Conservation (phyloP, 1,284 basidiomycete genomes). For the Heterobasidion irregulare region DNA sequence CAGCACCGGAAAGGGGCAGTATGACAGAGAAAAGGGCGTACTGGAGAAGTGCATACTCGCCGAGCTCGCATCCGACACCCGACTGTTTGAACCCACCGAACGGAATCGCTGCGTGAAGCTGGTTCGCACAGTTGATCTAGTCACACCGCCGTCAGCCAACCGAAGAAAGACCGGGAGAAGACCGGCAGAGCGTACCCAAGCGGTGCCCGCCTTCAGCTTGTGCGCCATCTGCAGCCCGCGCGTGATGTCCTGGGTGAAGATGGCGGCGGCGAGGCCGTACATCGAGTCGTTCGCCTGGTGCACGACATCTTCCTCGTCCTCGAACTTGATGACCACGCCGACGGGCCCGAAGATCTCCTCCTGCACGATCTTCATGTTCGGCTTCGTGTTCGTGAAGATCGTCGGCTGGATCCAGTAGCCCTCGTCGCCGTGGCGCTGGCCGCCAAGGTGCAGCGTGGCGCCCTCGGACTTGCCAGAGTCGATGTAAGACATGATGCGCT, state of each 20-base stretch:
- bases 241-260: constrained; percentile 78
- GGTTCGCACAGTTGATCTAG: constrained; percentile 71
- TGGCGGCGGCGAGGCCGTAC: constrained; percentile 82
- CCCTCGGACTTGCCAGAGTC: constrained; percentile 77
- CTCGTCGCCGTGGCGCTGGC: constrained; percentile 64
- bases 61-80: constrained; percentile 81
- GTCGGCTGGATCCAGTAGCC: constrained; percentile 81
- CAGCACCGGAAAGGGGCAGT: constrained; percentile 7
- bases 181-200: constrained; percentile 37
- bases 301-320: constrained; percentile 57
- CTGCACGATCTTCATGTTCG: constrained; percentile 79
- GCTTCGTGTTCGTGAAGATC: constrained; percentile 74
- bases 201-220: constrained; percentile 77
- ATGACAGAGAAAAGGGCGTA: constrained; percentile 31
- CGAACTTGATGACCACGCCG: constrained; percentile 67
- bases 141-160: constrained; percentile 6
- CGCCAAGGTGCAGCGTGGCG: constrained; percentile 76
- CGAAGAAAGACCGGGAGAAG: constrained; percentile 3
- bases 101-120: constrained; percentile 56
- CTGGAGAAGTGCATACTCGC: constrained; percentile 72
- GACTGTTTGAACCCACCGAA: constrained; percentile 89
- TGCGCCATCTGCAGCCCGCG: constrained; percentile 72
- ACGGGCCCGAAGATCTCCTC: constrained; percentile 94
- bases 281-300: constrained; percentile 76
- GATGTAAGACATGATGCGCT: constrained; percentile 87